Base-by-base conservation (phyloP, 306 rosid genomes). In the Gastrolobium villosum region DNA sequence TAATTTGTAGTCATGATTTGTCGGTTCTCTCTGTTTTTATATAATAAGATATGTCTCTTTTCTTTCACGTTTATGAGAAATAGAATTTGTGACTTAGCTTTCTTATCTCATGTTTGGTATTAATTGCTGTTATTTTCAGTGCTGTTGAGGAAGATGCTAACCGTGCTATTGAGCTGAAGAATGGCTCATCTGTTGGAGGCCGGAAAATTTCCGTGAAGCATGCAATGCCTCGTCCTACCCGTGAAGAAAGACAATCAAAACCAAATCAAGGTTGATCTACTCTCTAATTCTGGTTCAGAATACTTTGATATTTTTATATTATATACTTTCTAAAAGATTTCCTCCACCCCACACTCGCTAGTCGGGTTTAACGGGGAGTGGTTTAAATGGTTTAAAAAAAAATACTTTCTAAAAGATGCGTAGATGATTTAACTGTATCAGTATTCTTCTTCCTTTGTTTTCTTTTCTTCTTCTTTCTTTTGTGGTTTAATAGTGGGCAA, bases 171-270 rank as follows among this genome's bases (percentile, higher is more conserved):
- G 96, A 93, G 86, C 84, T 80, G 83, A 95, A 90, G 92, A 87
- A 91, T 70, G 92, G 87, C 65, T 76, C 85, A 35, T 86, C 91
- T 13, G 68, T 91, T 79, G 99, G 87, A 40, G 96, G 92, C 67
- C 91, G 98, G 61, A 95, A 87, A 87, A 79, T 93, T 81, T 74
- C 76, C 10, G 98, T 90, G 52, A 95, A 95, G 88, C 91, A 86
- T 75, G 99, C 99, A 63, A 86, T 70, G 86, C 97, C 92, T 55
- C 97, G 98, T 70, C 92, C 98, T 60, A 37, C 96, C 30, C 92
- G 87, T 62, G 94, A 91, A 73, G 88, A 80, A 44, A 80, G 99
- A 14, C 69, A 84, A 34, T 84, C 90, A 39, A 95, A 93, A 86
- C 85, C 79, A 79, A 78, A 64, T 81, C 87, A 85, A 93, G 99